Percentiles rank a stretch among this genome's conserved stretches.
These are phyloP conservation scores for Oryza australiensis DNA, from an alignment of 176 grass and related monocot genomes.

Conservation along the genomic window DNA sequence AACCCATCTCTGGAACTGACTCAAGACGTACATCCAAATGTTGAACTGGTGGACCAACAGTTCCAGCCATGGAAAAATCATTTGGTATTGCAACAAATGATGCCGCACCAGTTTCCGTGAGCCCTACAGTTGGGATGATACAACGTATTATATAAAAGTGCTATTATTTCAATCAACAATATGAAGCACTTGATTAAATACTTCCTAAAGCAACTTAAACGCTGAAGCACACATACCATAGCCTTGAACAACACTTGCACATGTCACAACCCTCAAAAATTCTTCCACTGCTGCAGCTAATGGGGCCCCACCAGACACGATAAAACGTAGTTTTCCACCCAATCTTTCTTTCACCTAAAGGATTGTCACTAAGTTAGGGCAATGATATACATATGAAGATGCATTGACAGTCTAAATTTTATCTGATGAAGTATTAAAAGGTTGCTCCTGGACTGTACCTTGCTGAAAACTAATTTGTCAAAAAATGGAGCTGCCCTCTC, in stretches of 20 bases:
- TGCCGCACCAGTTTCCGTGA: constrained; percentile 85
- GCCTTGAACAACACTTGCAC: constrained; percentile 85
- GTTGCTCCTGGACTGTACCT: constrained; percentile 46
- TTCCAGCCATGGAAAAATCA: constrained; percentile 71
- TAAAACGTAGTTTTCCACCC: constrained; percentile 76
- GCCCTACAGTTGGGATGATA: constrained; percentile 67
- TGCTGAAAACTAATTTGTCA: constrained; percentile 92
- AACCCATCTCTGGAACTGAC: constrained; percentile 91
- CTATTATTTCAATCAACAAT: background rate
- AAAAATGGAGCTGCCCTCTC: constrained; percentile 78
- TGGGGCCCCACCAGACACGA: constrained; percentile 85
- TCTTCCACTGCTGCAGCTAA: constrained; percentile 74
- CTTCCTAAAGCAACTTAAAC: constrained; percentile 11
- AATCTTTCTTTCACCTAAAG: constrained; percentile 86
- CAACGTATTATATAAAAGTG: too few relatives aligned
- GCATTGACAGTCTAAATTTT: background rate
- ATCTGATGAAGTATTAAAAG: background rate
- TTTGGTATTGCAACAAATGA: constrained; percentile 74
- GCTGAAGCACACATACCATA: constrained; percentile 60
- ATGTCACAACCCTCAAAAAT: constrained; percentile 90
- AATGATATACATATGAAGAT: background rate
- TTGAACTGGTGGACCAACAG: constrained; percentile 71
- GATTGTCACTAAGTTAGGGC: constrained; percentile 35
- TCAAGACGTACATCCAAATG: constrained; percentile 75
- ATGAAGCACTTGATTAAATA: background rate